phyloP scores from a whole-genome alignment of 768 basidiomycete genomes.

The Hebeloma cylindrosporum region DNA sequence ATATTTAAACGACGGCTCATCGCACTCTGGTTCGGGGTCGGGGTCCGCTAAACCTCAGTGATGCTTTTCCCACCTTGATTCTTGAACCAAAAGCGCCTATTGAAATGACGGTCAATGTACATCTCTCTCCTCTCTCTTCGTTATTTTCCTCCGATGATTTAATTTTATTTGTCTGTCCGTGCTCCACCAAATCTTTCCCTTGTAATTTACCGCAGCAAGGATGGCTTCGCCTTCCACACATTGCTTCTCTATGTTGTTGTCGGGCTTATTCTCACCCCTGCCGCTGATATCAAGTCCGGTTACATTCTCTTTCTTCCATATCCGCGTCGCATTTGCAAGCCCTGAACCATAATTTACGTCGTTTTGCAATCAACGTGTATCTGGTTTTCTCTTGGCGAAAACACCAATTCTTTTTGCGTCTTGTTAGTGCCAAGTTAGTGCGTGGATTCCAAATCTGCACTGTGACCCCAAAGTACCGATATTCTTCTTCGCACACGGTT shows the following conservation, averaged over 20 bases:
- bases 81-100: conserved; percentile 13
- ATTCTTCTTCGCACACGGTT: too few species aligned
- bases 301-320: background rate
- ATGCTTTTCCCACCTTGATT: conserved; percentile 10
- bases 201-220: conserved; percentile 16
- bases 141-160: conserved; percentile 9
- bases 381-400: too few species aligned
- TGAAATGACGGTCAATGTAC: conserved; percentile 12
- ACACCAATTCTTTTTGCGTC: conserved; percentile 8
- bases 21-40: conserved; percentile 41
- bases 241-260: conserved; percentile 9
- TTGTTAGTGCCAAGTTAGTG: conserved; percentile 4
- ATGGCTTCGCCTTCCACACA: conserved; percentile 12
- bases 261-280: background rate
- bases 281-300: background rate
- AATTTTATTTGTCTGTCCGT: too few species aligned
- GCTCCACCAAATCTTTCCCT: conserved; percentile 2
- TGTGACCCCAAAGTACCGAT: too few species aligned
- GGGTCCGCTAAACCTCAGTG: conserved; percentile 48
- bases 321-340: conserved; percentile 13
- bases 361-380: conserved; percentile 26
- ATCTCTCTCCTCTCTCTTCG: conserved; percentile 8
- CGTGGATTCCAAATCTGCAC: too few species aligned
- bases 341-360: conserved; percentile 24
- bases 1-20: conserved; percentile 39